Conservation (phyloP, 495 filamentous ascomycete genomes). For the Talaromyces adpressus region DNA sequence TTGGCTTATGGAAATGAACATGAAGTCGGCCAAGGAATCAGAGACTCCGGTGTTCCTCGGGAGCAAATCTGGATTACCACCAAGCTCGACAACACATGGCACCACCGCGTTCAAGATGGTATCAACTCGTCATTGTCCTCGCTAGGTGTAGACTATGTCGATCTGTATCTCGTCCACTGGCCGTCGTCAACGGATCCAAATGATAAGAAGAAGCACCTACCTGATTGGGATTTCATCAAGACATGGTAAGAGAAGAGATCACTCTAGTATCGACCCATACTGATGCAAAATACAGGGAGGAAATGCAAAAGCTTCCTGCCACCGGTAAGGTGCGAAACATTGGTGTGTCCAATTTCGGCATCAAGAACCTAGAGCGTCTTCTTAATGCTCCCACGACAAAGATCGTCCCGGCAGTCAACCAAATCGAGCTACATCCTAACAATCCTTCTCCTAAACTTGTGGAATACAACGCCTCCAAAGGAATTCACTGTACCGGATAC, state of each 20-base stretch:
- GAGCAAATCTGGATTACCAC: constrained; percentile 82
- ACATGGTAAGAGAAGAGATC: constrained; percentile 48
- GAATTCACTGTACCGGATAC: constrained; percentile 63
- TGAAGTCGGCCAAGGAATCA: constrained; percentile 74
- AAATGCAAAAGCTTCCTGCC: constrained; percentile 74
- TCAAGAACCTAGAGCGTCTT: constrained; percentile 52
- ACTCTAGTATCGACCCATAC: background rate
- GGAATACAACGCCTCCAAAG: constrained; percentile 60
- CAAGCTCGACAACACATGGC: constrained; percentile 80
- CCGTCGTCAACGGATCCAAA: constrained; percentile 57
- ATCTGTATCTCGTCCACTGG: constrained; percentile 86
- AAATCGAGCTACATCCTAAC: constrained; percentile 86
- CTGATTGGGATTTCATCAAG: constrained; percentile 75
- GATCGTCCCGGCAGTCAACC: constrained; percentile 79
- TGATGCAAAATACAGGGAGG: constrained; percentile 35
- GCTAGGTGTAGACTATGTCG: constrained; percentile 70
- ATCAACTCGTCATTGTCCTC: constrained; percentile 62
- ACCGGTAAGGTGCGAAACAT: constrained; percentile 74
- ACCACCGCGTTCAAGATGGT: constrained; percentile 62
- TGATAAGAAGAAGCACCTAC: constrained; percentile 48
- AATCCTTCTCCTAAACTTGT: constrained; percentile 74
- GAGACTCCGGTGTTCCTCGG: constrained; percentile 71
- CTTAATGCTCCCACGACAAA: constrained; percentile 45
- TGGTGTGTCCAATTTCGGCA: constrained; percentile 58
- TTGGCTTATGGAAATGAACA: constrained; percentile 78